phyloP scores from a whole-genome alignment of 108 stramenopile species.

The Seminavis robusta region DNA sequence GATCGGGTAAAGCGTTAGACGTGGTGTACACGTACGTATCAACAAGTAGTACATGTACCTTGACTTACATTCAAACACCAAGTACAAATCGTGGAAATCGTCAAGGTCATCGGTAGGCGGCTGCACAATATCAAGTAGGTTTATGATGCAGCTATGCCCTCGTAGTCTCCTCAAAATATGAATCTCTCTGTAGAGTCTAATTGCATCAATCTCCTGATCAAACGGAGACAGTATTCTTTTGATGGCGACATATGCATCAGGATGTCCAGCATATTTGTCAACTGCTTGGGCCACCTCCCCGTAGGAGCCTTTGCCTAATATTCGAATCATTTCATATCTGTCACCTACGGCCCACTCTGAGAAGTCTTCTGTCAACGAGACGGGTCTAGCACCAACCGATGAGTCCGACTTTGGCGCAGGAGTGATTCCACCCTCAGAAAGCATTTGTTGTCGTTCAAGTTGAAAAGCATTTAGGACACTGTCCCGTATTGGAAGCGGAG shows the following conservation, averaged over 20 bases:
- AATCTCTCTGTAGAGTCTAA: slow-evolving; percentile 90
- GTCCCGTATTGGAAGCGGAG: slow-evolving; percentile 29
- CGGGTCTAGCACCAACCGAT: neutral
- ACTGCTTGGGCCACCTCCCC: slow-evolving; percentile 96
- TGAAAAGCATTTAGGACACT: slow-evolving; percentile 28
- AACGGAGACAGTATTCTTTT: slow-evolving; percentile 93
- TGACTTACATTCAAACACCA: slow-evolving; percentile 81
- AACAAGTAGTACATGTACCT: neutral
- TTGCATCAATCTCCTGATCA: slow-evolving; percentile 91
- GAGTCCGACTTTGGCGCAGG: slow-evolving; percentile 25
- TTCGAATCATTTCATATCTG: slow-evolving; percentile 79
- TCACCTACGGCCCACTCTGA: slow-evolving; percentile 90
- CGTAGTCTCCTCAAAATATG: slow-evolving; percentile 87
- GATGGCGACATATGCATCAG: slow-evolving; percentile 85
- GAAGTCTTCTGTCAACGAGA: slow-evolving; percentile 54
- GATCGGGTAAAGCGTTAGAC: too few species aligned
- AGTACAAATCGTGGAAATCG: slow-evolving; percentile 85
- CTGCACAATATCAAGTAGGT: slow-evolving; percentile 87
- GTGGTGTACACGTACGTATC: too few species aligned
- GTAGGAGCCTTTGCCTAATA: slow-evolving; percentile 93
- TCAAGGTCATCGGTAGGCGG: slow-evolving; percentile 67
- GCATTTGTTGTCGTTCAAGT: slow-evolving; percentile 30
- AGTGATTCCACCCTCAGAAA: slow-evolving; percentile 30
- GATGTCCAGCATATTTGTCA: slow-evolving; percentile 45
- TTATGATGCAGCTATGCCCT: slow-evolving; percentile 89